Percentiles rank a stretch among this genome's conserved stretches.
phyloP scores from a whole-genome alignment of 1,284 basidiomycete species.

The Apiotrichum montevideense region DNA sequence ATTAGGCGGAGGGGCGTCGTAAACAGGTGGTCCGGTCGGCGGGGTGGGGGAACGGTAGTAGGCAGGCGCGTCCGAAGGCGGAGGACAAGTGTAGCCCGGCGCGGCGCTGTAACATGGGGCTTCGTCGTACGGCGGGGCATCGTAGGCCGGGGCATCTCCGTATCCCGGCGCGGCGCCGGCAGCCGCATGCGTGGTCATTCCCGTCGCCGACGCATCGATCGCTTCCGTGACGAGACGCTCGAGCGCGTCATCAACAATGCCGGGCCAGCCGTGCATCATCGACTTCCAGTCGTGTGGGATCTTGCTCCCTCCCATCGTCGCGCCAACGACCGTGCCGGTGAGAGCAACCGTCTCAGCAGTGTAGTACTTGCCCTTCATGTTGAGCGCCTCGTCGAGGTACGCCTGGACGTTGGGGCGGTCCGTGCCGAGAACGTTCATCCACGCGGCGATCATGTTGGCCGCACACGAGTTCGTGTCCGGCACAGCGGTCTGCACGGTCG shows the following conservation, averaged over 20 bases:
- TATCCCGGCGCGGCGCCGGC: neutral
- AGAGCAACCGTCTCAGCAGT: neutral
- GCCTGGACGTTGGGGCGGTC: no score
- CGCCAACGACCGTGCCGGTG: neutral
- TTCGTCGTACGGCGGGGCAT: neutral
- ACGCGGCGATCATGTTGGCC: neutral
- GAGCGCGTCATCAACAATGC: neutral
- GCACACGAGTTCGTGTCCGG: neutral
- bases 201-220: neutral
- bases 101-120: neutral
- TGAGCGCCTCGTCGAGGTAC: neutral
- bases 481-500: neutral
- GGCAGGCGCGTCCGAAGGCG: neutral
- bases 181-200: neutral
- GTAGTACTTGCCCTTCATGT: conserved; percentile 1
- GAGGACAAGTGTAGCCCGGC: neutral
- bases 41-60: neutral
- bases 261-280: neutral
- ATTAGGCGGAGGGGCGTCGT: neutral
- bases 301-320: neutral
- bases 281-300: neutral
- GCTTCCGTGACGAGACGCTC: neutral
- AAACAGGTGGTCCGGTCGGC: no score
- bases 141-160: neutral
- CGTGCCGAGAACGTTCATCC: neutral